phyloP scores from a whole-genome alignment of 129 eudicot genomes.

The Gnaphalium uliginosum region DNA sequence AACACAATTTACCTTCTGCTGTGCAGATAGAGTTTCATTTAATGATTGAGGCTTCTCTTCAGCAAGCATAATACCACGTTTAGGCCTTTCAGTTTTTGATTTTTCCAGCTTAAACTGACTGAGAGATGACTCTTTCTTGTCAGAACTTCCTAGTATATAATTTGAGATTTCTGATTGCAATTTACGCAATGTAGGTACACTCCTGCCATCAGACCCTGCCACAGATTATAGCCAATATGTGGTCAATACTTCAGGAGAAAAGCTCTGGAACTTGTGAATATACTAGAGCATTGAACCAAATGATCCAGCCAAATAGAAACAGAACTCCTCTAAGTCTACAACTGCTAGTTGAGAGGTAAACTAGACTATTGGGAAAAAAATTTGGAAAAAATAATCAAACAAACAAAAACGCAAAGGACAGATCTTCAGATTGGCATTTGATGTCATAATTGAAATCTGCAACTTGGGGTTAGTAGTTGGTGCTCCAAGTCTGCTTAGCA shows the following conservation, averaged over 20 bases:
- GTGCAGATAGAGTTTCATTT: slow-evolving; percentile 57
- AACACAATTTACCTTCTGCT: slow-evolving; percentile 68
- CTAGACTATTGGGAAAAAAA: background rate
- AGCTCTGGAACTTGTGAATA: background rate
- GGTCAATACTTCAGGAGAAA: slow-evolving; percentile 13
- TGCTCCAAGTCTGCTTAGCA: background rate
- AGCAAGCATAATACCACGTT: slow-evolving; percentile 49
- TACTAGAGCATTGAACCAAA: slow-evolving; percentile 9
- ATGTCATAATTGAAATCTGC: background rate
- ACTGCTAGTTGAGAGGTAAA: slow-evolving; percentile 17
- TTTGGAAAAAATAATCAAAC: background rate
- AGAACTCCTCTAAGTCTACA: slow-evolving; percentile 19
- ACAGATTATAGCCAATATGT: slow-evolving; percentile 16
- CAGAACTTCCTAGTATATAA: slow-evolving; percentile 44
- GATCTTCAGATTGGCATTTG: background rate
- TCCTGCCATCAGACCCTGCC: slow-evolving; percentile 58
- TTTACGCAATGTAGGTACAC: slow-evolving; percentile 58
- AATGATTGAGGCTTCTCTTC: slow-evolving; percentile 69
- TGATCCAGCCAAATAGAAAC: slow-evolving; percentile 7
- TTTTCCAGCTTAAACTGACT: slow-evolving; percentile 56
- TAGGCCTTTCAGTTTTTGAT: slow-evolving; percentile 83
- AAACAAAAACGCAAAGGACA: background rate
- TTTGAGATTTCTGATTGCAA: slow-evolving; percentile 51
- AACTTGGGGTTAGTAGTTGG: too few species aligned
- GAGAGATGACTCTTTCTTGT: slow-evolving; percentile 42